Evolutionary conservation across 805 yeast genomes (phyloP).

Genomic region (Metschnikowia cerradonensis): DNA sequence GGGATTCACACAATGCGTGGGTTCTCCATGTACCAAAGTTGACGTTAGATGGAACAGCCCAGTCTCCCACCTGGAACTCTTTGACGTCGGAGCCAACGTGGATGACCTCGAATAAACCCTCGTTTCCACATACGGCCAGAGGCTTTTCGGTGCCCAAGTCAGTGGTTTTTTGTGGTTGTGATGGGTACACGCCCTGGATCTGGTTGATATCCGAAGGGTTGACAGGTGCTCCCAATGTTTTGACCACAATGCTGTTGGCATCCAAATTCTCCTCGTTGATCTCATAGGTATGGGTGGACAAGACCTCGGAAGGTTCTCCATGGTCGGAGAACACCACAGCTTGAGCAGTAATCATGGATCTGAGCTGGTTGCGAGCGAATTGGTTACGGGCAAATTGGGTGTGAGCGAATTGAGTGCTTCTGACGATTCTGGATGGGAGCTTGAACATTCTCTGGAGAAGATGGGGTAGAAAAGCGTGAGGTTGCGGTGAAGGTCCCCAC

Average conservation of each 20-base stretch:
- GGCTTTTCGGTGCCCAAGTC: conserved; percentile 51
- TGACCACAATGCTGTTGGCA: conserved; percentile 27
- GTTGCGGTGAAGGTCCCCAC: conserved; percentile 3
- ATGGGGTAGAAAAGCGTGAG: background rate
- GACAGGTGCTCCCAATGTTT: conserved; percentile 38
- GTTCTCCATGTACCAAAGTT: conserved; percentile 95
- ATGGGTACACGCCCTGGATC: conserved; percentile 45
- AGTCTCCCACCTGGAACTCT: conserved; percentile 50
- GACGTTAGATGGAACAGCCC: conserved; percentile 76
- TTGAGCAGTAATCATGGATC: conserved; percentile 46
- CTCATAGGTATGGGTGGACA: conserved; percentile 49
- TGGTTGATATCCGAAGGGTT: conserved; percentile 46
- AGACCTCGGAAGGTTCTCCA: conserved; percentile 61
- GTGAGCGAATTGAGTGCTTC: conserved; percentile 3
- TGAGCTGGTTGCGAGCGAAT: conserved; percentile 8
- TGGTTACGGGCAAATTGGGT: conserved; percentile 5
- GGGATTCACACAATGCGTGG: conserved; percentile 51
- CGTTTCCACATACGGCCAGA: conserved; percentile 20
- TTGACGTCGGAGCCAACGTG: conserved; percentile 17
- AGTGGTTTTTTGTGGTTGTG: conserved; percentile 46
- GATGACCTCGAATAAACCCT: conserved; percentile 18
- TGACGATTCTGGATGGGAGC: conserved; percentile 5
- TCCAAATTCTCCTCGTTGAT: conserved; percentile 44
- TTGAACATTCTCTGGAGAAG: conserved; percentile 11
- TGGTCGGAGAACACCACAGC: conserved; percentile 66